Conservation (phyloP, 2,329 filamentous ascomycete species). For the Aspergillus sp. region DNA sequence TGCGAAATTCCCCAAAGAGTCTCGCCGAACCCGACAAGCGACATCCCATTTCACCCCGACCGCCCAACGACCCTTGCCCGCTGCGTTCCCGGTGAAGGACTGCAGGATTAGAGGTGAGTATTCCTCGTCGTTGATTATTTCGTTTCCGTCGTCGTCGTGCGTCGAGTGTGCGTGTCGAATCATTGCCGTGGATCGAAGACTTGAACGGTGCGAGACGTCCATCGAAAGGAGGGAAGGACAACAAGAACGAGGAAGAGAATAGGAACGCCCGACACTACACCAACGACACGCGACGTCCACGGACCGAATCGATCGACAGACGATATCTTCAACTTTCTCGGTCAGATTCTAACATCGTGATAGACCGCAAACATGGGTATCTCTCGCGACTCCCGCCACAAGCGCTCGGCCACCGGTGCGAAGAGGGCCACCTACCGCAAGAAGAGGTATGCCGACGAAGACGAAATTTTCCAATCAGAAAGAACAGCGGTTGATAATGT, state of each 20-base stretch:
- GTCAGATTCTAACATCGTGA: not conserved
- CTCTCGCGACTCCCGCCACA: conserved; percentile 99
- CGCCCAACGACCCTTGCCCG: conserved; percentile 40
- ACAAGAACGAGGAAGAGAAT: not conserved
- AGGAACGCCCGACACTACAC: too few relatives aligned
- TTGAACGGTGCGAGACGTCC: too few relatives aligned
- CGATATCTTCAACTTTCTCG: not conserved
- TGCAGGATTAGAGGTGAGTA: conserved; percentile 45
- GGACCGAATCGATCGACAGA: not conserved
- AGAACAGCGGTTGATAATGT: conserved; percentile 57
- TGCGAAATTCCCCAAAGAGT: conserved; percentile 43
- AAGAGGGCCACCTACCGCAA: conserved; percentile 89
- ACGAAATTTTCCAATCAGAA: not conserved
- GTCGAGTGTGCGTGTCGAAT: not conserved
- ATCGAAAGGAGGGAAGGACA: too few relatives aligned
- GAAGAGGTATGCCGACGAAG: conserved; percentile 57
- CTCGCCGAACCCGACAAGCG: conserved; percentile 32
- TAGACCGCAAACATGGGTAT: conserved; percentile 90
- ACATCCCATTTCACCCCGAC: conserved; percentile 39
- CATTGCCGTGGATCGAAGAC: not conserved
- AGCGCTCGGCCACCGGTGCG: conserved; percentile 98
- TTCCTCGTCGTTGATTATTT: conserved; percentile 7
- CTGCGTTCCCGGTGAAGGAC: conserved; percentile 47
- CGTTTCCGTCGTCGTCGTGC: not conserved
- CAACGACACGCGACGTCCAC: not conserved